Conservation (phyloP, 208 protist genomes). For the Naegleria lovaniensis region DNA sequence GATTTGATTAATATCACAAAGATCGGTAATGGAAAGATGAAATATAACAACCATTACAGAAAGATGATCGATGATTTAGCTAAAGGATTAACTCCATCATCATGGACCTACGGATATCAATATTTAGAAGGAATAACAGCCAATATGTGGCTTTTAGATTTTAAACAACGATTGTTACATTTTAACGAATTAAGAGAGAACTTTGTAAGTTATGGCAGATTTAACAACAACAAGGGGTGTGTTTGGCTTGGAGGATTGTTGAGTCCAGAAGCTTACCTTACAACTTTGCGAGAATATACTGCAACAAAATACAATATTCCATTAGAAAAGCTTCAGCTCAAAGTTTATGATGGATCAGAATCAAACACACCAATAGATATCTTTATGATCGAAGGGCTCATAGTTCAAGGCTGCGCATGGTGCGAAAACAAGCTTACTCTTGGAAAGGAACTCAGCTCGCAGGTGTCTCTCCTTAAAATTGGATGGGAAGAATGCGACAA, state of each 20-base stretch:
- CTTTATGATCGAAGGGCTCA: not conserved
- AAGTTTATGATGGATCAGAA: not conserved
- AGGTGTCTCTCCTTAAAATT: not conserved
- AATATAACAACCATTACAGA: slow-evolving; percentile 75
- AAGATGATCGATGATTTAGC: slow-evolving; percentile 67
- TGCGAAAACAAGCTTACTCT: not conserved
- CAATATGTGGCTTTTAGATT: slow-evolving; percentile 61
- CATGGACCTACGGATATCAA: slow-evolving; percentile 69
- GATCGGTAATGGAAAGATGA: slow-evolving; percentile 60
- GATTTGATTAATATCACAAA: slow-evolving; percentile 64
- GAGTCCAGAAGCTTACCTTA: slow-evolving; percentile 88
- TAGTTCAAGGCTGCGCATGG: not conserved
- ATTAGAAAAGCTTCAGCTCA: not conserved
- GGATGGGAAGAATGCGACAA: not conserved
- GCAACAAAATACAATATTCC: slow-evolving; percentile 47
- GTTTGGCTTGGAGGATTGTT: slow-evolving; percentile 89
- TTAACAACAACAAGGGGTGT: slow-evolving; percentile 38
- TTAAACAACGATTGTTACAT: slow-evolving; percentile 51
- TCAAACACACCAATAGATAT: not conserved
- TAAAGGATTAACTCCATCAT: slow-evolving; percentile 66
- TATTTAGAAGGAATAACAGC: slow-evolving; percentile 56
- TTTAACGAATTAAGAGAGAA: slow-evolving; percentile 35
- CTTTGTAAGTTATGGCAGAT: slow-evolving; percentile 43
- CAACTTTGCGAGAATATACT: slow-evolving; percentile 89
- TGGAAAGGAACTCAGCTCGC: not conserved